Conservation (phyloP, 805 yeast species). For the Saturnispora zaruensis region DNA sequence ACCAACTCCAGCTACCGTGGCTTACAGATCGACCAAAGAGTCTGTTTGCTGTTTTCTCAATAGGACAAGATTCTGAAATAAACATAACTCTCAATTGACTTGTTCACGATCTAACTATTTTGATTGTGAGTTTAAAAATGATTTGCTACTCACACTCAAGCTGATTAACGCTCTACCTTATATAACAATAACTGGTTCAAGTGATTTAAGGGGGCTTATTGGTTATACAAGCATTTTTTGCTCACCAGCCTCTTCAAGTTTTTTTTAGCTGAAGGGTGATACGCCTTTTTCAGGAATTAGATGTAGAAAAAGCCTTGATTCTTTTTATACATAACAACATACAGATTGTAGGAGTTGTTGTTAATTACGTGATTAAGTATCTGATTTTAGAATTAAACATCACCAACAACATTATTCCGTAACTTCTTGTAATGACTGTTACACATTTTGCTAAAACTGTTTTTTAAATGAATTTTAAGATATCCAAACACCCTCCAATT, state of each 20-base stretch:
- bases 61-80: constrained; percentile 1
- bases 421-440: too few relatives aligned
- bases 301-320: not conserved
- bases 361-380: too few relatives aligned
- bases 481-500: too few relatives aligned
- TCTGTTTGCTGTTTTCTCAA: not conserved
- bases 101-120: not conserved
- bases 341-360: too few relatives aligned
- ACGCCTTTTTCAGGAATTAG: not conserved
- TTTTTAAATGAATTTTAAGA: too few relatives aligned
- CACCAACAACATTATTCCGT: too few relatives aligned
- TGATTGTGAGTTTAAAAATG: too few relatives aligned
- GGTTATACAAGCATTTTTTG: not conserved
- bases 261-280: not conserved
- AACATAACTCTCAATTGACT: not conserved
- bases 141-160: too few relatives aligned
- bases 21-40: not conserved
- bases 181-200: not conserved
- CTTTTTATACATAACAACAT: too few relatives aligned
- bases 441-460: too few relatives aligned
- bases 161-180: not conserved
- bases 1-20: constrained; percentile 51
- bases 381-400: too few relatives aligned
- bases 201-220: not conserved
- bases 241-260: not conserved